These are phyloP conservation scores for Mallotus repandus DNA, from an alignment of 441 rosid genomes.

Conservation along the genomic window DNA sequence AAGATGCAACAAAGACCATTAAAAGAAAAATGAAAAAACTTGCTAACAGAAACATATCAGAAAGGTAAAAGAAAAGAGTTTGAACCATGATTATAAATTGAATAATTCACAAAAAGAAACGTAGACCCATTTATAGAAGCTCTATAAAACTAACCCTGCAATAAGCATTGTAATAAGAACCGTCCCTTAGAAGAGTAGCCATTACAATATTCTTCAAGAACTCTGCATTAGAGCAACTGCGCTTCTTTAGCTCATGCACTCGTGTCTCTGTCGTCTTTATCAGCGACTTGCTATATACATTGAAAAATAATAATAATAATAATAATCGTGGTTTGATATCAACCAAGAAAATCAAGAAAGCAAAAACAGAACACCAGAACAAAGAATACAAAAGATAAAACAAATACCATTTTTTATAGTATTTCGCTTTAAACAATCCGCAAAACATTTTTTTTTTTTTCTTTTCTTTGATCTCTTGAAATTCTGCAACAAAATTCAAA, in stretches of 20 bases:
- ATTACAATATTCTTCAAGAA: slow-evolving; percentile 69
- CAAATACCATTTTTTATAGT: slow-evolving; percentile 61
- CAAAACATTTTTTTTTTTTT: slow-evolving; percentile 52
- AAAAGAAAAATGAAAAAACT: no score
- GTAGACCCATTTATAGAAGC: no score
- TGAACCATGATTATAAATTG: background rate
- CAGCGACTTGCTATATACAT: slow-evolving; percentile 52
- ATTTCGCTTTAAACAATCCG: slow-evolving; percentile 53
- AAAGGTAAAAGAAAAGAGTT: background rate
- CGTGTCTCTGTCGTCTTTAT: slow-evolving; percentile 55
- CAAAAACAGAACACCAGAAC: background rate
- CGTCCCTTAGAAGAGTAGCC: slow-evolving; percentile 64
- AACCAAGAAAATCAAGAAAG: background rate
- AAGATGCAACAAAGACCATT: no score
- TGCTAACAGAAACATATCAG: no score
- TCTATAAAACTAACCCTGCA: slow-evolving; percentile 52
- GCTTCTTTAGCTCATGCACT: slow-evolving; percentile 62
- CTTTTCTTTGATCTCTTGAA: slow-evolving; percentile 11
- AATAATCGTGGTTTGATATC: no score
- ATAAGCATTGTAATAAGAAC: slow-evolving; percentile 64
- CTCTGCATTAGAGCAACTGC: slow-evolving; percentile 54
- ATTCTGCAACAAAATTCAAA: background rate
- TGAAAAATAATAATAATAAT: background rate
- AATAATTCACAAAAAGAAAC: no score
- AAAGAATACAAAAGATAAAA: background rate